phyloP scores from a whole-genome alignment of 2,329 filamentous ascomycete species.

The Incumbomyces delicatus region DNA sequence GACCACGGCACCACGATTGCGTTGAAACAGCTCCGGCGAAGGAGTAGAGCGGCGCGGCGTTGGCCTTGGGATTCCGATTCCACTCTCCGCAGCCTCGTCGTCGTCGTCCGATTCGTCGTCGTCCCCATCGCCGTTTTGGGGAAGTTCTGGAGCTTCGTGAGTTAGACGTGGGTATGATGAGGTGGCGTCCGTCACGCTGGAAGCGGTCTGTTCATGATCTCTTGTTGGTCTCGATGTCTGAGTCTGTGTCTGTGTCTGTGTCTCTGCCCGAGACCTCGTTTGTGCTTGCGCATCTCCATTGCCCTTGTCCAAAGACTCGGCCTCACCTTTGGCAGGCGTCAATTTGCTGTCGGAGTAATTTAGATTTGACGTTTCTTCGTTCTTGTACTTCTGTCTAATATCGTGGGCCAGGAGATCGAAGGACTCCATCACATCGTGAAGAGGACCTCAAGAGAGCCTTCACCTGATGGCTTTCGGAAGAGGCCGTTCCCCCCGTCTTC shows the following conservation, averaged over 20 bases:
- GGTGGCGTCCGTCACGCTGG: neutral
- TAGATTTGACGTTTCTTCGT: too few species aligned
- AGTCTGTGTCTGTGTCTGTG: too few species aligned
- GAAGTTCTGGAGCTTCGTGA: constrained; percentile 1
- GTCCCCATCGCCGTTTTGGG: constrained; percentile 27
- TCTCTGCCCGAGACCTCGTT: too few species aligned
- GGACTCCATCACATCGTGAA: constrained; percentile 1
- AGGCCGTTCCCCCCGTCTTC: too few species aligned
- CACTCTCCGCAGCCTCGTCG: constrained; percentile 37
- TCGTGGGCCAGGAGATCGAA: neutral
- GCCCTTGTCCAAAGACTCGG: too few species aligned
- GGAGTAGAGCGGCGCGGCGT: constrained; percentile 34
- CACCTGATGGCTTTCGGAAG: too few species aligned
- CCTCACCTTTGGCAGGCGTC: neutral
- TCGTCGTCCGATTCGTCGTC: constrained; percentile 29
- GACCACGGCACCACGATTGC: constrained; percentile 28
- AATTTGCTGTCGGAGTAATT: too few species aligned
- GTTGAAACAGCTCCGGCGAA: constrained; percentile 27
- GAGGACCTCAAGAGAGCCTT: too few species aligned
- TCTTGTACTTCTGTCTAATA: too few species aligned
- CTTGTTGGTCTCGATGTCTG: too few species aligned
- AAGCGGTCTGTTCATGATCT: neutral
- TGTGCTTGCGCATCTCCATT: too few species aligned
- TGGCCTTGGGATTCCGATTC: constrained; percentile 34
- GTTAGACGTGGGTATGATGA: constrained; percentile 5